Percentiles rank a stretch among this genome's conserved stretches.
phyloP scores from a whole-genome alignment of 495 filamentous ascomycete species.

The Melanomma pulvis-pyrius region DNA sequence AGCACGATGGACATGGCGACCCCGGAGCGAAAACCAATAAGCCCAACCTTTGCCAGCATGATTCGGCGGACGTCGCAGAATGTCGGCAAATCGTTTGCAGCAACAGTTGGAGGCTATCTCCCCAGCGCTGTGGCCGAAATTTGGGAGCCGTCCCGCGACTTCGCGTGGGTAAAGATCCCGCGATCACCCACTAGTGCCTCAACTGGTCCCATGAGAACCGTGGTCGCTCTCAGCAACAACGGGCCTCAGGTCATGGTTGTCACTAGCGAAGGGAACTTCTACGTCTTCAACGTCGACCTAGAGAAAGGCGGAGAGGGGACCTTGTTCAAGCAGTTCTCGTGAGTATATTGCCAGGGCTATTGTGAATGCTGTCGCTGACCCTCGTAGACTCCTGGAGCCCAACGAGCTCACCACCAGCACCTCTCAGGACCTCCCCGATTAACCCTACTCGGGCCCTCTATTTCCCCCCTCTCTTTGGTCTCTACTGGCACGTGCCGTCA shows the following conservation, averaged over 20 bases:
- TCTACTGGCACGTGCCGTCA: background rate
- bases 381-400: constrained; percentile 36
- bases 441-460: background rate
- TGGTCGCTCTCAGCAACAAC: constrained; percentile 92
- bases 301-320: constrained; percentile 94
- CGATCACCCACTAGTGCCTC: constrained; percentile 53
- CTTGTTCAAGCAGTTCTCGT: constrained; percentile 79
- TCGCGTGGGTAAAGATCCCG: constrained; percentile 95
- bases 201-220: constrained; percentile 64
- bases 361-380: background rate
- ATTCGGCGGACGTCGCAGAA: constrained; percentile 95
- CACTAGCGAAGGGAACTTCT: constrained; percentile 92
- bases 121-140: constrained; percentile 92
- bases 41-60: constrained; percentile 76
- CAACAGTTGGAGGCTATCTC: constrained; percentile 86
- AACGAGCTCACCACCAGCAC: constrained; percentile 36
- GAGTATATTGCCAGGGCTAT: constrained; percentile 26
- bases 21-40: constrained; percentile 37
- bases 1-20: constrained; percentile 23
- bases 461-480: background rate
- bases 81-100: constrained; percentile 86
- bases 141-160: constrained; percentile 94
- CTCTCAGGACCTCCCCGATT: constrained; percentile 26
- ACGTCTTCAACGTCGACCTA: constrained; percentile 92
- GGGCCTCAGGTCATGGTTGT: constrained; percentile 97